Percentiles rank a stretch among this genome's conserved stretches.
Evolutionary conservation across 1,284 basidiomycete species (phyloP).

Genomic region (Meira nashicola): DNA sequence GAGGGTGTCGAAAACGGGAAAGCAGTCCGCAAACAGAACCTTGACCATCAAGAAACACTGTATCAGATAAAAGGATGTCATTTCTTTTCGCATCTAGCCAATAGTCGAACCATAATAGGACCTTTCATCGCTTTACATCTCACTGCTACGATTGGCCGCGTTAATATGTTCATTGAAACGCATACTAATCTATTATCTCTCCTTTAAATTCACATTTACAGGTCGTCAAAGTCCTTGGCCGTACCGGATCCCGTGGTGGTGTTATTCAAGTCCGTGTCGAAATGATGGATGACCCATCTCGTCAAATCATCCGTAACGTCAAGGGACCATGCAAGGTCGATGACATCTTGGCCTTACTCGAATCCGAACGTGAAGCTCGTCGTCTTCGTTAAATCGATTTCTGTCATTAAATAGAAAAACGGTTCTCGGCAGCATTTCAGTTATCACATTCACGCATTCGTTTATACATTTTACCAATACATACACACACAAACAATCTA

Average conservation of each 20-base stretch:
- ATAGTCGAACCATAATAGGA: neutral
- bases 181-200: neutral
- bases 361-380: slow-evolving; percentile 99
- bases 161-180: neutral
- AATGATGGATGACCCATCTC: slow-evolving; percentile 95
- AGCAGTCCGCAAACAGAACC: too few species aligned
- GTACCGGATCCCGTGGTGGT: slow-evolving; percentile 98
- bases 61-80: neutral
- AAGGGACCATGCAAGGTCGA: slow-evolving; percentile 95
- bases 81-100: too few species aligned
- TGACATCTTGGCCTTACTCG: slow-evolving; percentile 94
- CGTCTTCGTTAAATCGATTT: slow-evolving; percentile 57
- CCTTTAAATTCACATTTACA: slow-evolving; percentile 18
- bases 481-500: too few species aligned
- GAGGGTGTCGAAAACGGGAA: too few species aligned
- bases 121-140: neutral
- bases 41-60: neutral
- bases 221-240: slow-evolving; percentile 78
- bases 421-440: too few species aligned
- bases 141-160: neutral
- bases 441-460: too few species aligned
- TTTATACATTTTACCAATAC: too few species aligned
- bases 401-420: too few species aligned
- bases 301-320: slow-evolving; percentile 98
- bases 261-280: slow-evolving; percentile 99